Evolutionary conservation across 2,329 filamentous ascomycete species (phyloP).

Genomic region (Penicillium concentricum): DNA sequence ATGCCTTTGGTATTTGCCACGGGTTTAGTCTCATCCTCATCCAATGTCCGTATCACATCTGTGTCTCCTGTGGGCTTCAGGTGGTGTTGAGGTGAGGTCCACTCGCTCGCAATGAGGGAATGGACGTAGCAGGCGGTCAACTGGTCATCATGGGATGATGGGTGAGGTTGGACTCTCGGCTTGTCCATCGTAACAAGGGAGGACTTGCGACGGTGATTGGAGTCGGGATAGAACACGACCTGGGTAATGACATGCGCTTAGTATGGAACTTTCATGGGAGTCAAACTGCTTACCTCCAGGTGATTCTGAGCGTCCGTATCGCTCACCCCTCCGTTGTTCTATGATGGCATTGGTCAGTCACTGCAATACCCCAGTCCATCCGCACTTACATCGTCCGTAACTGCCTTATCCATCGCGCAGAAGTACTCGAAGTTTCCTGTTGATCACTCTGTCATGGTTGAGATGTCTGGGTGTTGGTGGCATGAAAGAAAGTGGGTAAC

Average conservation of each 20-base stretch:
- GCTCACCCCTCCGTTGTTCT: constrained; percentile 35
- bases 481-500: constrained; percentile 19
- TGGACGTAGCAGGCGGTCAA: constrained; percentile 63
- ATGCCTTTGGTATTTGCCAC: constrained; percentile 21
- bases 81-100: constrained; percentile 22
- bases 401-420: constrained; percentile 17
- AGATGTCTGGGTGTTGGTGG: constrained; percentile 5
- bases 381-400: constrained; percentile 21
- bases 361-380: background rate
- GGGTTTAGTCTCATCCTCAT: constrained; percentile 12
- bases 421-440: constrained; percentile 3
- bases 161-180: constrained; percentile 37
- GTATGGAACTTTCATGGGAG: background rate
- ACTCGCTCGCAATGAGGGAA: constrained; percentile 50
- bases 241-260: constrained; percentile 27
- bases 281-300: constrained; percentile 32
- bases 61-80: constrained; percentile 11
- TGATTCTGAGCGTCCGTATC: constrained; percentile 37
- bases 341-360: constrained; percentile 16
- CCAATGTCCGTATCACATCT: constrained; percentile 16
- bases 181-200: constrained; percentile 53
- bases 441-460: constrained; percentile 16
- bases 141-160: constrained; percentile 34
- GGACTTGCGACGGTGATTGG: constrained; percentile 57
- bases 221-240: constrained; percentile 58